Percentiles rank a stretch among this genome's conserved stretches.
Evolutionary conservation across 352 stramenopile species (phyloP).

Genomic region (Globisporangium iwayamae): DNA sequence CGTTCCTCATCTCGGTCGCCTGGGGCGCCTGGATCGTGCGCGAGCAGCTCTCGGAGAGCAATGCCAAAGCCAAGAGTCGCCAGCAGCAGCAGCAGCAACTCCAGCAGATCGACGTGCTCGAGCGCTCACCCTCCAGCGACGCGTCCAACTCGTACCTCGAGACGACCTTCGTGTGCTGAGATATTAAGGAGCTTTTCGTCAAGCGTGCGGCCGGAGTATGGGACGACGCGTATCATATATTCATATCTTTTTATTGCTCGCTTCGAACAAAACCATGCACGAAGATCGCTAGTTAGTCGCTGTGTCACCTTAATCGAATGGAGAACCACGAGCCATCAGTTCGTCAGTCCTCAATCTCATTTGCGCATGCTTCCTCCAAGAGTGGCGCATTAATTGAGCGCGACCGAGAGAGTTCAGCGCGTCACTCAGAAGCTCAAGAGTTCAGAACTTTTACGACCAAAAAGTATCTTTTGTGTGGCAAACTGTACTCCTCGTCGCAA

Average conservation of each 20-base stretch:
- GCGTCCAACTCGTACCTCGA: slow-evolving; percentile 18
- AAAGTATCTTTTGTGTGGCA: neutral
- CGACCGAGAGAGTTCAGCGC: neutral
- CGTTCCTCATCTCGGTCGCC: slow-evolving; percentile 52
- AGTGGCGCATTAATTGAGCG: too few species aligned
- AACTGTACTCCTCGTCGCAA: neutral
- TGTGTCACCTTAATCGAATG: too few species aligned
- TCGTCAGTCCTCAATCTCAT: neutral
- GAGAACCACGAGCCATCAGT: neutral
- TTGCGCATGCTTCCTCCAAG: neutral
- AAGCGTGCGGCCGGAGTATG: too few species aligned
- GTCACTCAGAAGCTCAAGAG: neutral
- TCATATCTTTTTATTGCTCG: slow-evolving; percentile 7
- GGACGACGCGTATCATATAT: neutral
- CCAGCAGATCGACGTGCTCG: slow-evolving; percentile 16
- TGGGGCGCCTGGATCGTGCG: slow-evolving; percentile 50
- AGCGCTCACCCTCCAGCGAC: slow-evolving; percentile 19
- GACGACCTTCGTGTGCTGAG: slow-evolving; percentile 17
- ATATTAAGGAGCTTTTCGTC: too few species aligned
- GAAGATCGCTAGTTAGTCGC: too few species aligned
- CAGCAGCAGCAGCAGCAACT: neutral
- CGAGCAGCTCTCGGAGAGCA: slow-evolving; percentile 14
- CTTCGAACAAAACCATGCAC: too few species aligned
- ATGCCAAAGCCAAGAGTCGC: neutral
- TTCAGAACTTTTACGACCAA: neutral